Evolutionary conservation across 2,329 filamentous ascomycete genomes (phyloP).

Genomic region (Claviceps cyperi): DNA sequence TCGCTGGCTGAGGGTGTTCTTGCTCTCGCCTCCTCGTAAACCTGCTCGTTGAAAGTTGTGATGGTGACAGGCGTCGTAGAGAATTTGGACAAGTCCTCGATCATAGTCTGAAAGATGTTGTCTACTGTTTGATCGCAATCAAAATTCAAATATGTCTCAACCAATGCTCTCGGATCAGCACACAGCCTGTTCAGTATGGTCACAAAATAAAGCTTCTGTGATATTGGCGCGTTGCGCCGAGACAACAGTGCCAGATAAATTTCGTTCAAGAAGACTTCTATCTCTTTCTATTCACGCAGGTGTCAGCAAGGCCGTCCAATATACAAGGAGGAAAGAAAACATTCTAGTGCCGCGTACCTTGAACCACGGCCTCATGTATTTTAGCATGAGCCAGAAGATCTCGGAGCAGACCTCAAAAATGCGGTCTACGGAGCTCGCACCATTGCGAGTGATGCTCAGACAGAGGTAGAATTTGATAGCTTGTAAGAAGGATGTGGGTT

Average conservation of each 20-base stretch:
- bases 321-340: background rate
- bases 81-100: conserved; percentile 84
- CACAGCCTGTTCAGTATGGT: conserved; percentile 72
- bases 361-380: conserved; percentile 81
- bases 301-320: conserved; percentile 12
- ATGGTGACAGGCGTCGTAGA: conserved; percentile 66
- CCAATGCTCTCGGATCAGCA: conserved; percentile 71
- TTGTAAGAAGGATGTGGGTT: conserved; percentile 80
- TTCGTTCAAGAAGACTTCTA: conserved; percentile 95
- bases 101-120: conserved; percentile 91
- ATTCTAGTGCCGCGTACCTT: conserved; percentile 43
- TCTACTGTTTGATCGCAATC: conserved; percentile 92
- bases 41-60: conserved; percentile 64
- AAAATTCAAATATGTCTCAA: conserved; percentile 95
- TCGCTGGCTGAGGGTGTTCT: conserved; percentile 49
- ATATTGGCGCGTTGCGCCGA: conserved; percentile 68
- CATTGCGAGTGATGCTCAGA: conserved; percentile 86
- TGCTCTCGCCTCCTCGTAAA: conserved; percentile 65
- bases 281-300: conserved; percentile 54
- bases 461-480: conserved; percentile 96
- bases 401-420: conserved; percentile 95
- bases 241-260: conserved; percentile 90
- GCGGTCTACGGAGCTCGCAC: conserved; percentile 76
- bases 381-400: conserved; percentile 96
- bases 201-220: conserved; percentile 88